phyloP scores from a whole-genome alignment of 106 monocot species.

The Dendrobium nobile region DNA sequence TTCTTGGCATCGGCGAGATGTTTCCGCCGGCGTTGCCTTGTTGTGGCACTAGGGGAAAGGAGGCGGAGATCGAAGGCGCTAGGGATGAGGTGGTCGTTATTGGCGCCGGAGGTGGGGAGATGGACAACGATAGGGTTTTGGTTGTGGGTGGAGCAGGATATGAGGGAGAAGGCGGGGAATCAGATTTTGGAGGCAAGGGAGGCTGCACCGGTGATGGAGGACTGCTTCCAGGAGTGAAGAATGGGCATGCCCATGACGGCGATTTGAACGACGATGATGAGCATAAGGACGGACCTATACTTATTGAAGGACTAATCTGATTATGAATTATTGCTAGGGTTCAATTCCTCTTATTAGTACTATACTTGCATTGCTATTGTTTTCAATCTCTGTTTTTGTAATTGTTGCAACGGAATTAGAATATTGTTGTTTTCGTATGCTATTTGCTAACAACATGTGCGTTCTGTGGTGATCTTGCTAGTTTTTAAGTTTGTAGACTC shows the following conservation, averaged over 20 bases:
- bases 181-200: slow-evolving; percentile 6
- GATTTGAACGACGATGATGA: slow-evolving; percentile 1
- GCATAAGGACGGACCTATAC: slow-evolving; percentile 12
- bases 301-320: slow-evolving; percentile 29
- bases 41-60: background rate
- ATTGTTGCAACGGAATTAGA: no score
- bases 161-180: background rate
- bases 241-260: background rate
- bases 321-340: background rate
- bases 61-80: background rate
- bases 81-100: slow-evolving; percentile 12
- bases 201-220: background rate
- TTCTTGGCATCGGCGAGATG: no score
- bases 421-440: no score
- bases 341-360: background rate
- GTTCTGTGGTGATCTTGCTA: no score
- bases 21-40: no score
- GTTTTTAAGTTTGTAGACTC: no score
- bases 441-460: no score
- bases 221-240: slow-evolving; percentile 5
- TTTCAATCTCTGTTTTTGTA: no score
- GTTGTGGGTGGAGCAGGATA: slow-evolving; percentile 9
- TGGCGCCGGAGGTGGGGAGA: background rate
- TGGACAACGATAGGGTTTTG: slow-evolving; percentile 8
- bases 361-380: no score